phyloP scores from a whole-genome alignment of 1,139 yeast species.

The Wickerhamomyces sp. region DNA sequence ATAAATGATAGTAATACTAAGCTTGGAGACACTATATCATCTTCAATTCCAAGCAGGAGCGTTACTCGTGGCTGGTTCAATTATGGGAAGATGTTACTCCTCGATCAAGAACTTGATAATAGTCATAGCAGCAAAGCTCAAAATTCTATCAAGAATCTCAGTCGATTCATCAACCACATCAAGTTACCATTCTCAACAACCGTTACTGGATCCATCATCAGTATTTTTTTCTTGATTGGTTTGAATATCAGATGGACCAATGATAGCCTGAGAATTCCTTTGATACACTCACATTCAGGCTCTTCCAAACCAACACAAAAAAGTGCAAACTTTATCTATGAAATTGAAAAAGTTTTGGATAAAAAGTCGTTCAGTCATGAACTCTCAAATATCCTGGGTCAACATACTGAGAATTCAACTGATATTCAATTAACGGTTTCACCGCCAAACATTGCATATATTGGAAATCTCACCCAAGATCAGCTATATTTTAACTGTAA shows the following conservation, averaged over 20 bases:
- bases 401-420: neutral
- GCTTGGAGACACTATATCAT: no score
- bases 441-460: neutral
- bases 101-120: neutral
- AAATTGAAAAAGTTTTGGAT: conserved; percentile 5
- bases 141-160: neutral
- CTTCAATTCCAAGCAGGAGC: no score
- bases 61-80: no score
- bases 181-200: conserved; percentile 31
- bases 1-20: conserved; percentile 22
- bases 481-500: conserved; percentile 14
- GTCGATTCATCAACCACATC: conserved; percentile 31
- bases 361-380: conserved; percentile 11
- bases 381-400: conserved; percentile 5
- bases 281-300: neutral
- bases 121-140: neutral
- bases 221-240: conserved; percentile 20
- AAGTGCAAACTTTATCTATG: neutral
- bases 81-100: neutral
- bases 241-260: conserved; percentile 28
- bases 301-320: neutral
- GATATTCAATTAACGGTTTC: conserved; percentile 1
- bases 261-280: conserved; percentile 6
- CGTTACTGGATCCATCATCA: conserved; percentile 21
- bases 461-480: conserved; percentile 1